Evolutionary conservation across 2,329 filamentous ascomycete species (phyloP).

Genomic region (Monosporascus sp.): DNA sequence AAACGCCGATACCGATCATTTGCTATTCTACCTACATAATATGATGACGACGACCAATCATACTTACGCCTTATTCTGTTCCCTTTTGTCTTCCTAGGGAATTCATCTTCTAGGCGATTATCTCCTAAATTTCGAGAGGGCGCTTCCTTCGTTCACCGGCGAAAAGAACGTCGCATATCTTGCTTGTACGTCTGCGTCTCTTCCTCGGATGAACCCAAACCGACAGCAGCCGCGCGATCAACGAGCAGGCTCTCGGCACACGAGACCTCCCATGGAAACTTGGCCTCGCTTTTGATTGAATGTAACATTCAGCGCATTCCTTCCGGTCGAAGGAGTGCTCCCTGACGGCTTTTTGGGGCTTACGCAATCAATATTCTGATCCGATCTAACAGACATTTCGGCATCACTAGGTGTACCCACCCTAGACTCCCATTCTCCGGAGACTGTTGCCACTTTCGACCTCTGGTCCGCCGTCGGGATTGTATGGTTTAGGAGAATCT

Average conservation of each 20-base stretch:
- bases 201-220: not conserved
- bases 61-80: not conserved
- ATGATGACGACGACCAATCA: not conserved
- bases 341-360: not conserved
- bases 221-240: not conserved
- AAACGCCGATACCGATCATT: not conserved
- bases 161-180: not conserved
- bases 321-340: not conserved
- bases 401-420: too few relatives aligned
- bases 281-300: too few relatives aligned
- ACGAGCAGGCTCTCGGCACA: not conserved
- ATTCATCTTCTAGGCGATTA: not conserved
- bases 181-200: not conserved
- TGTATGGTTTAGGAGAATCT: too few relatives aligned
- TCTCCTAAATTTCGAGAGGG: not conserved
- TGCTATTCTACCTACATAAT: not conserved
- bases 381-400: too few relatives aligned
- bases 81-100: not conserved
- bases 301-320: not conserved
- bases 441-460: too few relatives aligned
- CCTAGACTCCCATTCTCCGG: too few relatives aligned
- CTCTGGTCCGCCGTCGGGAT: too few relatives aligned
- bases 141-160: not conserved
- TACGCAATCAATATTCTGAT: too few relatives aligned
- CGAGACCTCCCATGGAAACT: too few relatives aligned